Evolutionary conservation across 2,329 filamentous ascomycete genomes (phyloP).

Genomic region (Pseudogymnoascus sp.): DNA sequence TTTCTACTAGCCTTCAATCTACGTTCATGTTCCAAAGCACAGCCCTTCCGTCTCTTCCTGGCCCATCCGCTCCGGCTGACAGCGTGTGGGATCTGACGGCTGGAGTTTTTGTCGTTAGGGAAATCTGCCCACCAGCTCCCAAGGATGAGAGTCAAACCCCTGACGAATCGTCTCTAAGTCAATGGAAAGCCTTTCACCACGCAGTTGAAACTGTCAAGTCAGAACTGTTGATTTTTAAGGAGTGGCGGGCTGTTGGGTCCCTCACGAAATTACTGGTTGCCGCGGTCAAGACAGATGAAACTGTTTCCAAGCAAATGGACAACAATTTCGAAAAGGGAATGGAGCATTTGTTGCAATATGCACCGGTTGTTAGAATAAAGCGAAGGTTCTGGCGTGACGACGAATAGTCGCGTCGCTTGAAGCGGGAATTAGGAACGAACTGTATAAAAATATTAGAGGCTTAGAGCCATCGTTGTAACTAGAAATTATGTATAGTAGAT

Average conservation of each 20-base stretch:
- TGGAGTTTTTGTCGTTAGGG: background rate
- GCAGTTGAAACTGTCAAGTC: conserved; percentile 4
- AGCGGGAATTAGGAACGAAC: background rate
- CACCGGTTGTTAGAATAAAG: background rate
- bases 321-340: background rate
- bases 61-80: background rate
- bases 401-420: background rate
- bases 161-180: background rate
- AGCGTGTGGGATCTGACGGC: conserved; percentile 4
- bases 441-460: background rate
- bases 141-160: background rate
- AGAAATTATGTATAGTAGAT: conserved; percentile 1
- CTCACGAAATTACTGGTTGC: background rate
- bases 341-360: background rate
- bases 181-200: background rate
- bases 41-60: background rate
- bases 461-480: background rate
- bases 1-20: background rate
- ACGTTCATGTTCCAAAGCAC: background rate
- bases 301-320: background rate
- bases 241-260: background rate
- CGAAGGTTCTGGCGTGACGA: background rate
- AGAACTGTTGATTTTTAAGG: background rate
- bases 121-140: background rate
- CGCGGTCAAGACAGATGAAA: background rate